Evolutionary conservation across 768 basidiomycete genomes (phyloP), one percentile per base, ranked within the genome.

Genomic region (Dentipellis sp.): DNA sequence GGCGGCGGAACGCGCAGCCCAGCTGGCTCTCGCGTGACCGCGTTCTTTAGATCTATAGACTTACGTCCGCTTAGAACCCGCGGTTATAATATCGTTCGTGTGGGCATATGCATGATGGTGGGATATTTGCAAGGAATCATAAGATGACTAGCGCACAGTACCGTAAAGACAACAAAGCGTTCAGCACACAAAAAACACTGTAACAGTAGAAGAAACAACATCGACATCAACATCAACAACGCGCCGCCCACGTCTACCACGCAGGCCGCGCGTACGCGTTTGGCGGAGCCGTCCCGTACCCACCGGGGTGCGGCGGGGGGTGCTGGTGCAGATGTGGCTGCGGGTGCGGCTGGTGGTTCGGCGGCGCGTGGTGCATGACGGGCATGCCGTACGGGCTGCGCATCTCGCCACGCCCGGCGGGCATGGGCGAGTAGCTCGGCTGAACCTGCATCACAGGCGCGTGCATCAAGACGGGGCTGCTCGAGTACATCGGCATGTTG

Each of bases 1-100:
- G 59, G 95, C 95, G 57, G 92, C 91, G 16, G 77, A 84, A 66
- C 79, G 81, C 58, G 91, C 91, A 47, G 90, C 87, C 49, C 72
- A 86, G 69, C 69, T 91, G 50, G 86, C 87, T 54, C 68, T 66
- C 57, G 58, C 67, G 49, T 64, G 62, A 58, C 56, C 57, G 35
- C 16, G 48, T 50, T 16, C 14, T 11, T 21, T 50, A 50, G 48
- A 22, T 50, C 19, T 50, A 22, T 50, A 50, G 48, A 14, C 22
- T 50, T 7, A 23, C 16, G 23, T 14, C 29, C 21, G 22, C 48
- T 50, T 50, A 22, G 19, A 50, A 23, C 23, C 21, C 29, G 29
- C 19, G 19, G 42, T 16, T 14, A 23, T 50, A 23, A 22, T 50
- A 9, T 50, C 23, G 22, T 21, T 35, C 23, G 22, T 35, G 40